phyloP scores from a whole-genome alignment of 768 basidiomycete species.

The Hygrophoropsis aurantiaca region DNA sequence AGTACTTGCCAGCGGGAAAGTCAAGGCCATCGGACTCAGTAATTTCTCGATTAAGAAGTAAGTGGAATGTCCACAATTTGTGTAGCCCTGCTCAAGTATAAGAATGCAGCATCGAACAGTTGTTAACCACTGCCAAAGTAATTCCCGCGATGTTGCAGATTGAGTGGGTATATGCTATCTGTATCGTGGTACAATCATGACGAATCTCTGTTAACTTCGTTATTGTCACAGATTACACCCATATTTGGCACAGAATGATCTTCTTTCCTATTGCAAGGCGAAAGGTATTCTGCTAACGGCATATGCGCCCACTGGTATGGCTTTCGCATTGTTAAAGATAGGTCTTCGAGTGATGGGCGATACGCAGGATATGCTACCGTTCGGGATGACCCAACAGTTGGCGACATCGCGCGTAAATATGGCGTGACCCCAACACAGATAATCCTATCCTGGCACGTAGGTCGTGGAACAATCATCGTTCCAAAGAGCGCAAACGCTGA shows the following conservation, averaged over 20 bases:
- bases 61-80: neutral
- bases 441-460: constrained; percentile 32
- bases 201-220: neutral
- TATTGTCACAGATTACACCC: constrained; percentile 33
- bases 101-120: constrained; percentile 14
- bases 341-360: constrained; percentile 4
- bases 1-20: constrained; percentile 15
- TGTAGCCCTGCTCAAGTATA: no score
- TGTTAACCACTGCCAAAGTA: constrained; percentile 22
- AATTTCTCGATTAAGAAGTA: constrained; percentile 37
- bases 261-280: constrained; percentile 24
- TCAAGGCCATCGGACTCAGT: constrained; percentile 31
- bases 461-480: constrained; percentile 26
- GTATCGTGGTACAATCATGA: neutral
- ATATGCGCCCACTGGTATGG: constrained; percentile 30
- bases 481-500: constrained; percentile 27
- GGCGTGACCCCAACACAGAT: constrained; percentile 26
- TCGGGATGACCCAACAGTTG: constrained; percentile 28
- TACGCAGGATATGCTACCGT: constrained; percentile 22
- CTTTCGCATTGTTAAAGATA: neutral
- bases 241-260: constrained; percentile 29
- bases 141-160: constrained; percentile 36
- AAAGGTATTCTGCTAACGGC: constrained; percentile 33
- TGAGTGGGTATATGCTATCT: constrained; percentile 14
- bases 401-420: constrained; percentile 26